A percentile compares a stretch with the other conserved stretches of the same genome.
phyloP scores from a whole-genome alignment of 805 yeast species.

The Komagataella pastoris region DNA sequence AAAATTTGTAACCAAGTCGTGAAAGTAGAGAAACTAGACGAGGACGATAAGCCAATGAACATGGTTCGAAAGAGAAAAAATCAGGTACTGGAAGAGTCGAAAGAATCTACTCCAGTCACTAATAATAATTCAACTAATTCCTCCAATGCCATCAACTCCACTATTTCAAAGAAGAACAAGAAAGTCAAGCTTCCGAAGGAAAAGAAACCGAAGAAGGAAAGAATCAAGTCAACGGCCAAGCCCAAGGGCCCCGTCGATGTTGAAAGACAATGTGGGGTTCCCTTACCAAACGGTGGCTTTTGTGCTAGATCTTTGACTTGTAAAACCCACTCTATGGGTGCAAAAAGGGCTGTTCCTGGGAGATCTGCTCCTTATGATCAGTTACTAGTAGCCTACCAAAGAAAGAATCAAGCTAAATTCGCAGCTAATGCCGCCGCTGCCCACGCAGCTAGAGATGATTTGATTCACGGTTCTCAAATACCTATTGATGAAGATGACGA shows the following conservation, averaged over 20 bases:
- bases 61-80: conserved; percentile 1
- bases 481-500: conserved; percentile 83
- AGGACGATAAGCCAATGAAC: conserved; percentile 2
- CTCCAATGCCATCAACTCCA: conserved; percentile 5
- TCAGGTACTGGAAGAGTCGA: conserved; percentile 6
- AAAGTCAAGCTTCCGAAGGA: conserved; percentile 9
- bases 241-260: conserved; percentile 80
- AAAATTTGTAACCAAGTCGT: conserved; percentile 19
- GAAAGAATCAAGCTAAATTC: conserved; percentile 80
- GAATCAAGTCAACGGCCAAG: conserved; percentile 30
- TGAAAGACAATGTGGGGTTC: conserved; percentile 93
- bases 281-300: conserved; percentile 83
- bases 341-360: conserved; percentile 90
- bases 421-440: conserved; percentile 76
- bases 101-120: conserved; percentile 6
- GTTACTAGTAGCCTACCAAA: conserved; percentile 78
- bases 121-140: conserved; percentile 7
- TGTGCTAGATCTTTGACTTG: conserved; percentile 95
- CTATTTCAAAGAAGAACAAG: conserved; percentile 8
- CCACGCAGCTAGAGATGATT: conserved; percentile 61
- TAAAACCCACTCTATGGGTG: conserved; percentile 97
- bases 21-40: conserved; percentile 14
- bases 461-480: conserved; percentile 29
- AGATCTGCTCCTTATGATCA: conserved; percentile 88
- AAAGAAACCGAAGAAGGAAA: conserved; percentile 14